Base-by-base conservation (phyloP, 2,329 filamentous ascomycete genomes). In the Lecanosticta acicola region DNA sequence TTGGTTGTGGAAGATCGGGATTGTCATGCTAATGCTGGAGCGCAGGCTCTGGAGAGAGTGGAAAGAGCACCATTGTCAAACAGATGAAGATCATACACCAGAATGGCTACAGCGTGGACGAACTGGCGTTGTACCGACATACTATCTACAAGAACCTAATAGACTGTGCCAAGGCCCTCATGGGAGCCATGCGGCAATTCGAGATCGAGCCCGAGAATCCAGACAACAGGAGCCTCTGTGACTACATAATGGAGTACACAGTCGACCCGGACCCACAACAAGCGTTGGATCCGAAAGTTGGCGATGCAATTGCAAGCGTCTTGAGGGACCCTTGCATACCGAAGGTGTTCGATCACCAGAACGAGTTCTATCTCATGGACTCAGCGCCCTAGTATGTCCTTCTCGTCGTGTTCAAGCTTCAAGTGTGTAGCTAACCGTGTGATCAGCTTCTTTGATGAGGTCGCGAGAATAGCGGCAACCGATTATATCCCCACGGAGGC, bases 11-110 rank as follows among this genome's bases (percentile, higher is more conserved):
- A 29, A 20, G 13, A 24, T 9, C 20, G 26, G 18, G 14, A 20
- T 10, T 21, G 13, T 8, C 20, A 14, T 35, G 43, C 55, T 58
- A 46, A 58, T 52, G 43, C 29, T 32, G 33, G 41, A 40, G 35
- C 37, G 41, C 43, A 96, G 93, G 93, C 56, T 97, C 93, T 56
- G 93, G 93, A 56, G 93, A 98, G 74, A 97, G 91, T 70, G 93
- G 93, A 58, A 98, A 98, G 72, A 97, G 93, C 48, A 98, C 93
- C 8, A 97, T 98, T 61, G 93, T 98, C 59, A 98, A 98, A 71
- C 93, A 98, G 76, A 98, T 98, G 93, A 98, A 97, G 72, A 98
- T 98, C 60, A 97, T 98, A 64, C 93, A 98, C 65, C 85, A 97
- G 62, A 95, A 96, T 71, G 93, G 93, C 50, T 98, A 98, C 70